Evolutionary conservation across 2,329 filamentous ascomycete species (phyloP).

Genomic region (Fusarium sterilihyphosum): DNA sequence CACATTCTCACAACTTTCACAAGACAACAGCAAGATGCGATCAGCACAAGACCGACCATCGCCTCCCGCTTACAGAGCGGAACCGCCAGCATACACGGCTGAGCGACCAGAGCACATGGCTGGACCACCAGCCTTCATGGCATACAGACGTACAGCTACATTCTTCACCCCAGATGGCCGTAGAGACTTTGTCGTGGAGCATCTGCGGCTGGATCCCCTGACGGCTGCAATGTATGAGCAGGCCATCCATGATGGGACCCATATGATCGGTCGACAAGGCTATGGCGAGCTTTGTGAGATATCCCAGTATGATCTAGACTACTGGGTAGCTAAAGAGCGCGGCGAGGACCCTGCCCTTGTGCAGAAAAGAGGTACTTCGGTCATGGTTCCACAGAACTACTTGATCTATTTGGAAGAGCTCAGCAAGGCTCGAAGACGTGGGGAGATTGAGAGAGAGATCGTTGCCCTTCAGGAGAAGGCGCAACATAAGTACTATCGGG

Average conservation of each 20-base stretch:
- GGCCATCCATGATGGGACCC: accelerated
- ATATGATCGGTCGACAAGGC: neutral
- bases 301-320: neutral
- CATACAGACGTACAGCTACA: accelerated
- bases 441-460: accelerated
- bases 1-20: accelerated
- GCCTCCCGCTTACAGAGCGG: accelerated
- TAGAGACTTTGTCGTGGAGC: neutral
- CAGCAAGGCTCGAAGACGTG: neutral
- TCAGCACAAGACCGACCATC: neutral
- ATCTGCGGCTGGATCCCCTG: accelerated
- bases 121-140: neutral
- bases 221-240: neutral
- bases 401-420: neutral
- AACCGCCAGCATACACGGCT: accelerated
- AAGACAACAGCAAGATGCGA: neutral
- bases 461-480: neutral
- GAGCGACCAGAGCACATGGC: neutral
- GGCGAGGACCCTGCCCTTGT: neutral
- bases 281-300: neutral
- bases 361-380: accelerated
- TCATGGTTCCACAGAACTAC: neutral
- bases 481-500: accelerated
- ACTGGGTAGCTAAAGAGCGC: neutral
- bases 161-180: neutral